phyloP scores from a whole-genome alignment of 1,284 basidiomycete genomes.

The Microbotryum lychnidis-dioicae region DNA sequence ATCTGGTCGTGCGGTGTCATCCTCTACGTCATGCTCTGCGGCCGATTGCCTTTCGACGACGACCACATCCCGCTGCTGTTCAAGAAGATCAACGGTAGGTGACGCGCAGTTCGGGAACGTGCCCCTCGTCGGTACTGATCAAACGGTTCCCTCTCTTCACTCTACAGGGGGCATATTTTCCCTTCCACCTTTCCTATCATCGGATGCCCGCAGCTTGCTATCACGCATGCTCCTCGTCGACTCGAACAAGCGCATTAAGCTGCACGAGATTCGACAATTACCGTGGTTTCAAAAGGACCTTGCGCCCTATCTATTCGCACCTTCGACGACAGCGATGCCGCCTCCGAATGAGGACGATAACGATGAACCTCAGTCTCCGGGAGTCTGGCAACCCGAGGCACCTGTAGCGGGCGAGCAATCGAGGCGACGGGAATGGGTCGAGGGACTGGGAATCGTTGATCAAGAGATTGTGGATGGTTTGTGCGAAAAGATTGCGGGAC shows the following conservation, averaged over 20 bases:
- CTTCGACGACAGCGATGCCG: conserved; percentile 3
- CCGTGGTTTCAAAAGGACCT: conserved; percentile 80
- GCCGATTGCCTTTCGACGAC: conserved; percentile 86
- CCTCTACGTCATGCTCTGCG: conserved; percentile 89
- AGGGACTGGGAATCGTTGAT: conserved; percentile 72
- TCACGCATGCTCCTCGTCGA: conserved; percentile 82
- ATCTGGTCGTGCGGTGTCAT: conserved; percentile 97
- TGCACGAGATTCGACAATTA: conserved; percentile 78
- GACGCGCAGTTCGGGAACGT: not conserved
- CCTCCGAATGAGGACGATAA: conserved; percentile 10
- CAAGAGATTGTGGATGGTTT: conserved; percentile 81
- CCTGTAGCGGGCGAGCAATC: conserved; percentile 26
- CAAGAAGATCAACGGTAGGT: conserved; percentile 80
- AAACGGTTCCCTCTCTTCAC: not conserved
- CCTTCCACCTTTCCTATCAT: conserved; percentile 66
- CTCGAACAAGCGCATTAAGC: conserved; percentile 83
- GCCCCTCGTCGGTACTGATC: not conserved
- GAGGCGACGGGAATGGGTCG: conserved; percentile 42
- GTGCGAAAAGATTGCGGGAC: conserved; percentile 61
- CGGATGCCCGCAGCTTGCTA: conserved; percentile 68
- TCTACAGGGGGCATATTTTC: conserved; percentile 71
- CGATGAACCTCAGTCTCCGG: not conserved
- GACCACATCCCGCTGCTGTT: conserved; percentile 85
- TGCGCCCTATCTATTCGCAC: conserved; percentile 61
- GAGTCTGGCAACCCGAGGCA: not conserved